Conservation (phyloP, 2,329 filamentous ascomycete genomes). For the Raffaelea ambrosiae region DNA sequence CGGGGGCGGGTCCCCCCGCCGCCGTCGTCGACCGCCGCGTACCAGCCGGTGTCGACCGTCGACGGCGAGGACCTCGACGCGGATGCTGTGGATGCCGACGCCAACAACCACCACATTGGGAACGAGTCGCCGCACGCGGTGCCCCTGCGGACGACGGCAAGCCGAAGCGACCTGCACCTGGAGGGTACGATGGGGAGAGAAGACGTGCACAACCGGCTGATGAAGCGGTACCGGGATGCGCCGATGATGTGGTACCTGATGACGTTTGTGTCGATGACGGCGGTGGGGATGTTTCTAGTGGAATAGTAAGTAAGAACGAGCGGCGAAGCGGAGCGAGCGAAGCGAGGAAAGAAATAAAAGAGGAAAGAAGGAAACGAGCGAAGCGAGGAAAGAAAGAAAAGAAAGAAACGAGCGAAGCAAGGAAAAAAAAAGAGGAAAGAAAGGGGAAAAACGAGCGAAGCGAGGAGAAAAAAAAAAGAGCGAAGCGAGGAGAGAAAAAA, state of each 20-base stretch:
- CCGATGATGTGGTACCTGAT: slow-evolving; percentile 73
- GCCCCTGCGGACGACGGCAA: slow-evolving; percentile 6
- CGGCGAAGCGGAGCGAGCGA: too few relatives aligned
- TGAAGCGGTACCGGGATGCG: slow-evolving; percentile 74
- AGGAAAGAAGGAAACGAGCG: too few relatives aligned
- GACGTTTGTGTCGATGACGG: slow-evolving; percentile 68
- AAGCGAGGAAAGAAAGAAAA: too few relatives aligned
- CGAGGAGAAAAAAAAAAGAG: too few relatives aligned
- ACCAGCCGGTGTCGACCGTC: not conserved
- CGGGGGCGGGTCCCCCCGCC: not conserved
- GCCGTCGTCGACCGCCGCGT: slow-evolving; percentile 15
- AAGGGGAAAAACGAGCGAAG: too few relatives aligned
- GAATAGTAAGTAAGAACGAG: slow-evolving; percentile 55
- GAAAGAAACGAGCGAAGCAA: too few relatives aligned
- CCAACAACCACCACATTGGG: slow-evolving; percentile 4
- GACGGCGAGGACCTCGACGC: not conserved
- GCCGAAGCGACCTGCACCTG: slow-evolving; percentile 17
- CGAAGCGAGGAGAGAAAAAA: too few relatives aligned
- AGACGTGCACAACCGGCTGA: slow-evolving; percentile 77
- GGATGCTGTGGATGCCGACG: not conserved
- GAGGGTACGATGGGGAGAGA: slow-evolving; percentile 59
- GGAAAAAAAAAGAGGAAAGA: slow-evolving; percentile 55
- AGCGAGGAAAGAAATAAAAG: too few relatives aligned
- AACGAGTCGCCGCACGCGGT: slow-evolving; percentile 6
- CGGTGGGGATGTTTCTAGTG: slow-evolving; percentile 73